A percentile compares a stretch with the other conserved stretches of the same genome.
These are phyloP conservation scores for Silene conica DNA, from an alignment of 148 eudicot genomes.

Conservation along the genomic window DNA sequence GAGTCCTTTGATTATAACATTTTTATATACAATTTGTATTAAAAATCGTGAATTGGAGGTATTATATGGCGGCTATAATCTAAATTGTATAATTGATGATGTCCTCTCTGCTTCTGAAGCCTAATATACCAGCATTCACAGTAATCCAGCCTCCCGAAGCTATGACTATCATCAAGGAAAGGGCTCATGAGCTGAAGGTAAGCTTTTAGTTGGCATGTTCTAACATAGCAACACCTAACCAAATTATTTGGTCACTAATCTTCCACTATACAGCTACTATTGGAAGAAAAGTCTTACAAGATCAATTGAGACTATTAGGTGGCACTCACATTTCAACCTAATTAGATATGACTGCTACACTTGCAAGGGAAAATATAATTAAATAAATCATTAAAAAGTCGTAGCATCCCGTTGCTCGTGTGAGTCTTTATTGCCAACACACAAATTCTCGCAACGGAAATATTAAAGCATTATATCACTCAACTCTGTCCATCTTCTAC, in stretches of 20 bases:
- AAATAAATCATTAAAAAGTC: neutral
- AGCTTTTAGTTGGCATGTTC: neutral
- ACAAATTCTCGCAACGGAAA: neutral
- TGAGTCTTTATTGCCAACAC: neutral
- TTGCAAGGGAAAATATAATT: neutral
- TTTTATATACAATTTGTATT: neutral
- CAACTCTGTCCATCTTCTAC: neutral
- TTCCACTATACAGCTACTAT: neutral
- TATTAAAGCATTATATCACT: neutral
- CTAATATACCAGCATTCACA: conserved; percentile 72
- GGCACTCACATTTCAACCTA: neutral
- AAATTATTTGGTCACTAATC: neutral
- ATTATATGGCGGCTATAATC: conserved; percentile 33
- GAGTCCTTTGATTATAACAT: conserved; percentile 1
- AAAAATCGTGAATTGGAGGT: conserved; percentile 27
- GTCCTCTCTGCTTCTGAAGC: conserved; percentile 58
- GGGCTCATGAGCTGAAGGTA: conserved; percentile 54
- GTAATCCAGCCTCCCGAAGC: conserved; percentile 73
- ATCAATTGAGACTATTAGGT: neutral
- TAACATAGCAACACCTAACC: neutral
- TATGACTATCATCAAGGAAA: conserved; percentile 61
- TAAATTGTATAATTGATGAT: conserved; percentile 52
- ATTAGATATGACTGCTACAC: neutral
- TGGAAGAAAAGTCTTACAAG: neutral
- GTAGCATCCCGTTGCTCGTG: neutral